A percentile compares a stretch with the other conserved stretches of the same genome.
These are phyloP conservation scores for Beta lomatogona DNA, from an alignment of 179 eudicot genomes.

Conservation along the genomic window DNA sequence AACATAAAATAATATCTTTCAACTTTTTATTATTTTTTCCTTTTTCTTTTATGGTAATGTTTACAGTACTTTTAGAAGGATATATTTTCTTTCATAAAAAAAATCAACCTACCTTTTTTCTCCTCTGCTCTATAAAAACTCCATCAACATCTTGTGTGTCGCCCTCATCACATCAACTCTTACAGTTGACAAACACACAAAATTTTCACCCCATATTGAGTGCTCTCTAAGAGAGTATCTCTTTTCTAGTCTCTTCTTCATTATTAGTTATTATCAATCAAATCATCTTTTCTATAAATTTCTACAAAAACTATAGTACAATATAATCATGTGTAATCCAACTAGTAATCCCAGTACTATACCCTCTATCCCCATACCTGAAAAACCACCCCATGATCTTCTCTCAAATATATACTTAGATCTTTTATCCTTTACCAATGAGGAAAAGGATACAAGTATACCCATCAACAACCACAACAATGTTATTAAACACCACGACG, in stretches of 20 bases:
- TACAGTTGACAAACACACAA: constrained; percentile 17
- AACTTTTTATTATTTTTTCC: no score
- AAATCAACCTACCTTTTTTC: not conserved
- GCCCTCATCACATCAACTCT: constrained; percentile 36
- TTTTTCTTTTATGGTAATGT: no score
- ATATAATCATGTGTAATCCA: constrained; percentile 47
- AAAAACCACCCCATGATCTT: constrained; percentile 10
- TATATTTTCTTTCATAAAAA: not conserved
- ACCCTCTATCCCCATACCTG: not conserved
- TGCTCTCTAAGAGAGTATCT: constrained; percentile 52
- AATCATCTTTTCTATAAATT: not conserved
- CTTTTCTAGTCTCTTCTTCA: not conserved
- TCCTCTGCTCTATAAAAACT: constrained; percentile 33
- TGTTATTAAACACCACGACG: not conserved
- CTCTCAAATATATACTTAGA: constrained; percentile 32
- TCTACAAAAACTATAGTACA: no score
- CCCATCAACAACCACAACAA: not conserved
- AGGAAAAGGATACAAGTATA: not conserved
- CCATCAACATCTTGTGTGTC: constrained; percentile 28
- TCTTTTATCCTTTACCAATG: constrained; percentile 24
- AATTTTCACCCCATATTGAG: constrained; percentile 21
- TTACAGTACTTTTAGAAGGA: no score
- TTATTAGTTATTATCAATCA: not conserved
- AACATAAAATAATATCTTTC: no score
- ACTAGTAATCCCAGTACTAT: constrained; percentile 21